Evolutionary conservation across 2,329 filamentous ascomycete genomes (phyloP), one percentile per base, ranked within the genome.

Genomic region (Fonsecaea pedrosoi): DNA sequence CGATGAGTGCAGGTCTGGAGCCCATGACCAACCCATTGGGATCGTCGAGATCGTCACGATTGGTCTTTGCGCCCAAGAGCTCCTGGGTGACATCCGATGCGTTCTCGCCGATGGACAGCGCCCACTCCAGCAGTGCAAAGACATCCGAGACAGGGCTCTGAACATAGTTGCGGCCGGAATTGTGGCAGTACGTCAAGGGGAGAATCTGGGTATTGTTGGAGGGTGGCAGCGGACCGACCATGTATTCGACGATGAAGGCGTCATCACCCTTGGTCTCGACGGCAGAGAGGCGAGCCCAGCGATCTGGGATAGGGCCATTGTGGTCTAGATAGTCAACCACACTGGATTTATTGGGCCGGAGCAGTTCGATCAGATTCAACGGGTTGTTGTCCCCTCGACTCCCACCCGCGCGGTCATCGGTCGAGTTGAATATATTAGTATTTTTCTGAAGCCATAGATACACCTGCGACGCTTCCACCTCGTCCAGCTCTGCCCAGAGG

Each of bases 141-240:
- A 76, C 70, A 21, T 74, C 71, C 54, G 73, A 75, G 42, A 71
- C 66, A 35, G 78, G 64, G 10, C 65, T 72, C 37, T 71, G 70
- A n/a, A 69, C 70, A 12, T 64, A 67, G 56, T 73, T 76, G 2
- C 79, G 79, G 4, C 81, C 81, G n/a, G 67, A 69, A 72, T 82
- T 83, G 74, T 79, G 82, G 18, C 77, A 74, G 70, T 82, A 82
- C 59, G 80, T 78, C 10, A 83, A 74, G 54, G 78, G 77, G 60
- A 78, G 70, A 32, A 81, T 73, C 15, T 70, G 78, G 4, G 81
- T 82, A 18, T 76, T 68, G 21, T 70, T 60, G 7, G 73, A 74
- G 3, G 84, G 75, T 1, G 83, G 83, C 3, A 85, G 76, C 1
- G 83, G 83, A 0, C 83, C 82, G 34, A 85, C 78, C 76, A 82